A percentile compares a stretch with the other conserved stretches of the same genome.
Conservation (phyloP, 345 rosid species). For the Brassica napus region DNA sequence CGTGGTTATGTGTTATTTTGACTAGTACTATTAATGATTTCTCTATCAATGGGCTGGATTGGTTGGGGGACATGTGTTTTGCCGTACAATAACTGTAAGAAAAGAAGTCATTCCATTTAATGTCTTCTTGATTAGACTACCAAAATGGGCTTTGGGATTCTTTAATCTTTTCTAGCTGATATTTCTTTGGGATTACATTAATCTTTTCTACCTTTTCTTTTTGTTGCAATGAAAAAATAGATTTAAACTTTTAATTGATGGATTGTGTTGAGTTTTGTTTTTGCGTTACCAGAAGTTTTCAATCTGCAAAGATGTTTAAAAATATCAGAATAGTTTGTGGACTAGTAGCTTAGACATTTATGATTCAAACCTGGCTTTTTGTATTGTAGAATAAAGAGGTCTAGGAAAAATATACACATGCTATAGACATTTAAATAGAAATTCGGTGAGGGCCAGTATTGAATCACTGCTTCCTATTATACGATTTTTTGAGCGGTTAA, state of each 20-base stretch:
- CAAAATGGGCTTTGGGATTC: conserved; percentile 26
- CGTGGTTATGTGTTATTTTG: neutral
- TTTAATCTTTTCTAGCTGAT: neutral
- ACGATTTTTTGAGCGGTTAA: conserved; percentile 24
- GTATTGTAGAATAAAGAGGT: neutral
- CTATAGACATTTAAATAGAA: neutral
- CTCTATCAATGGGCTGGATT: conserved; percentile 21
- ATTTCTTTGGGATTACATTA: neutral
- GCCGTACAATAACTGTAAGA: conserved; percentile 51
- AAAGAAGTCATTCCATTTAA: conserved; percentile 22
- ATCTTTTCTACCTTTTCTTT: neutral
- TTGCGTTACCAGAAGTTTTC: neutral
- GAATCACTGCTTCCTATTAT: conserved; percentile 12
- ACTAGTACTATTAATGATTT: conserved; percentile 28
- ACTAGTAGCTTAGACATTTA: neutral
- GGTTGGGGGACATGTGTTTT: conserved; percentile 47
- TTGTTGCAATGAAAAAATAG: neutral
- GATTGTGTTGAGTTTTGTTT: neutral
- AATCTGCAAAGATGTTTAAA: neutral
- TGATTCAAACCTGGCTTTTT: neutral
- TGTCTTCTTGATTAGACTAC: conserved; percentile 30
- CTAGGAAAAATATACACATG: neutral
- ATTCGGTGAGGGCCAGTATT: conserved; percentile 19
- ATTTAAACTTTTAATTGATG: neutral
- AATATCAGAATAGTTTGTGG: neutral